Evolutionary conservation across 225 moss, liverwort and hornwort genomes (phyloP), one percentile per base, ranked within the genome.

Genomic region (Climacium dendroides): DNA sequence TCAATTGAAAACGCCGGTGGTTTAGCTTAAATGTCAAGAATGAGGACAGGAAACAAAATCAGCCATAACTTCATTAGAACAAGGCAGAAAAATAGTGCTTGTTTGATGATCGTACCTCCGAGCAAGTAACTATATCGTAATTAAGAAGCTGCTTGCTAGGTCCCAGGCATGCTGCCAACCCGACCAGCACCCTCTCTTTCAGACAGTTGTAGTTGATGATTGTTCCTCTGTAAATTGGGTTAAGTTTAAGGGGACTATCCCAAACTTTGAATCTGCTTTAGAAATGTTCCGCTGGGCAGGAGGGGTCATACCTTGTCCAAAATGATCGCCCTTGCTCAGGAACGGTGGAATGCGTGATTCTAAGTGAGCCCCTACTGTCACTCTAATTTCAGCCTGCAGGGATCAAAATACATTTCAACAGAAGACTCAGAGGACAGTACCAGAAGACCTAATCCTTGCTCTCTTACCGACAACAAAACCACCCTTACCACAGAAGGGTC

Each of bases 301-400:
- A 53, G 62, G 62, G 89, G 48, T 74, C 88, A 60, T 87, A 96
- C 94, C 96, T 92, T 81, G 86, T 85, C 96, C 97, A 81, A 97
- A 97, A 90, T 94, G 94, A 87, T 96, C 91, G 72, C 93, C 96
- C 81, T 79, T 85, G 73, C 88, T 86, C 75, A 97, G 54, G 41
- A 88, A 39, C 72, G 90, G 75, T 48, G 89, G 50, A 73, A 55
- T 65, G 58, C 41, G 71, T 60, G 85, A 52, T 64, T 87, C 78
- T 41, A 48, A 69, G 57, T 73, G 77, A 64, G 72, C 25, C 70
- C 77, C 78, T 54, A 37, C 45, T 63, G 80, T 35, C 87, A 73
- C 79, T 75, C 73, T 72, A 59, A 90, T 79, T 78, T 84, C 90
- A 85, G 79, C 92, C 91, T 92, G 92, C 89, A n/a, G 20, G 22